Evolutionary conservation across 2,329 filamentous ascomycete species (phyloP).

Genomic region (Aspergillus tanneri): DNA sequence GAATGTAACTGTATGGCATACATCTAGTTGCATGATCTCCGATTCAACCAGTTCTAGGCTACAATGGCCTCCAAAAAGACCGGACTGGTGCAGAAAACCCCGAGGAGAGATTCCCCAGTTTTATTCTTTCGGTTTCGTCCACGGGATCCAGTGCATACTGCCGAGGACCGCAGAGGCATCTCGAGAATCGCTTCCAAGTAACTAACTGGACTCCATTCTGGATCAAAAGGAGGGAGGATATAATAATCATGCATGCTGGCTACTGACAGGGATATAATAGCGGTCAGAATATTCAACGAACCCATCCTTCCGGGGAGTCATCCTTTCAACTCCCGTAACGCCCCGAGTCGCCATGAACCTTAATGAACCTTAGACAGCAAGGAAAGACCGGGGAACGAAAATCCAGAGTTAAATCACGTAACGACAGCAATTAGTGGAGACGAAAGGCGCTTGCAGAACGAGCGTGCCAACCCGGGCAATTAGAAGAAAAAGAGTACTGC

Average conservation of each 20-base stretch:
- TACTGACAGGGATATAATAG: background rate
- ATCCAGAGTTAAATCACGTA: background rate
- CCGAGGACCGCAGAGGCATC: too few relatives aligned
- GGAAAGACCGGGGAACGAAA: background rate
- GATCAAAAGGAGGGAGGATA: background rate
- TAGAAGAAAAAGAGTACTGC: background rate
- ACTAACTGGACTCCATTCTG: background rate
- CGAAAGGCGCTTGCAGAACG: background rate
- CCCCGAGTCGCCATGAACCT: slow-evolving; percentile 8
- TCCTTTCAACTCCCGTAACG: slow-evolving; percentile 12
- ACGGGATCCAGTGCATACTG: too few relatives aligned
- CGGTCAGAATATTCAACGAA: background rate
- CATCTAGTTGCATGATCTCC: too few relatives aligned
- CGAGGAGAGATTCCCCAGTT: too few relatives aligned
- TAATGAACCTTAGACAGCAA: too few relatives aligned
- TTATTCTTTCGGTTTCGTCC: too few relatives aligned
- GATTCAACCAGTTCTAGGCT: too few relatives aligned
- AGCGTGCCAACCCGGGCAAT: background rate
- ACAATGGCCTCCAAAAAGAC: too few relatives aligned
- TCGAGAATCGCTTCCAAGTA: too few relatives aligned
- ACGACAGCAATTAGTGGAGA: background rate
- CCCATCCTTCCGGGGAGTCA: background rate
- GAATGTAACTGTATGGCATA: slow-evolving; percentile 2
- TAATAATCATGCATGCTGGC: slow-evolving; percentile 3
- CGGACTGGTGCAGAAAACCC: too few relatives aligned